A percentile compares a stretch with the other conserved stretches of the same genome.
phyloP scores from a whole-genome alignment of 2,329 filamentous ascomycete species.

The Fusarium chaquense region DNA sequence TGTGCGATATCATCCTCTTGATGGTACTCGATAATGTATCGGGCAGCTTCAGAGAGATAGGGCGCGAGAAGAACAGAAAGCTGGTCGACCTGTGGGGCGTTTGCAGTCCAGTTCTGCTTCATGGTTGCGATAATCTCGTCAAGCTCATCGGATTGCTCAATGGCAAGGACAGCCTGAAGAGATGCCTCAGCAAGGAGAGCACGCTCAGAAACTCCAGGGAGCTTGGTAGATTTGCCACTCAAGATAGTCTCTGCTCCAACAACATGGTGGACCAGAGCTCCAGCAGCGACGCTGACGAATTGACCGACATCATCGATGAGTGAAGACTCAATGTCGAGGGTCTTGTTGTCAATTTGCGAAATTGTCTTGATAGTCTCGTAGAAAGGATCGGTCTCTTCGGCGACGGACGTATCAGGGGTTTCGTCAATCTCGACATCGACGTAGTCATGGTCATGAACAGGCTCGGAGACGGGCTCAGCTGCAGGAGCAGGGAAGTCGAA shows the following conservation, averaged over 20 bases:
- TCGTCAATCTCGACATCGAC: neutral
- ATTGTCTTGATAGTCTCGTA: neutral
- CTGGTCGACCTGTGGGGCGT: conserved; percentile 21
- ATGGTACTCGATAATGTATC: conserved; percentile 13
- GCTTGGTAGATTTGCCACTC: neutral
- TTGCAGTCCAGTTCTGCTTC: conserved; percentile 27
- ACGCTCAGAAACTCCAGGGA: neutral
- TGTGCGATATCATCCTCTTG: neutral
- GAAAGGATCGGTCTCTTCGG: neutral
- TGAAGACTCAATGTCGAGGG: neutral
- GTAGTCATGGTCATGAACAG: neutral
- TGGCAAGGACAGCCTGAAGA: conserved; percentile 27
- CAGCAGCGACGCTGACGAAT: neutral
- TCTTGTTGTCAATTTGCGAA: neutral
- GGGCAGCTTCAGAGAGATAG: conserved; percentile 22
- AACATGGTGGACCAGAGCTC: neutral
- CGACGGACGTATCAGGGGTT: neutral
- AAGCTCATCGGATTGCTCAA: conserved; percentile 30
- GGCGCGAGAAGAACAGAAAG: conserved; percentile 9
- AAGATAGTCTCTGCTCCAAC: neutral
- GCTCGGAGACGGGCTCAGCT: neutral
- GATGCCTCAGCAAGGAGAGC: conserved; percentile 19
- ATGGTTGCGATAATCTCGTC: conserved; percentile 32
- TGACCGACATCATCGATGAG: neutral
- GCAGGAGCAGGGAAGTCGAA: neutral